Evolutionary conservation across 495 filamentous ascomycete genomes (phyloP), one percentile per base, ranked within the genome.

Genomic region (Penicillium longicatenatum): DNA sequence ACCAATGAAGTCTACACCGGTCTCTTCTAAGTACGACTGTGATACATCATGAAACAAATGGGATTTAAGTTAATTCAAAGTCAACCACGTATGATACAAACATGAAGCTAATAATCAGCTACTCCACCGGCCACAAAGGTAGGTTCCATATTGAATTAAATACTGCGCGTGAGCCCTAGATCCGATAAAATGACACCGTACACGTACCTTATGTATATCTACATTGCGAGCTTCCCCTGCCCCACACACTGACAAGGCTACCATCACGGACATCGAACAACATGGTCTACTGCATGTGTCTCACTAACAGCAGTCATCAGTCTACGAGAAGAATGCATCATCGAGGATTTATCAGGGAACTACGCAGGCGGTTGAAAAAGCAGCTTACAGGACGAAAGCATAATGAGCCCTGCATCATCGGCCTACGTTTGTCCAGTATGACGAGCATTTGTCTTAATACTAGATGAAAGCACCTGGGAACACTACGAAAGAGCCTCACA

Each of bases 61-160:
- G 44, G 44, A 29, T 12, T 12, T 29, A 17, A n/a, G 22, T 47
- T n/a, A 26, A 16, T 47, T 47, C 44, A 12, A 47, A 47, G 44
- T 47, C 22, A 29, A 47, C 0, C 44, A 47, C 44, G 44, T 47
- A 47, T 47, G 22, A 47, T 47, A 47, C 44, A 29, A 47, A 47
- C 14, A 47, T 47, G 22, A 24, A 29, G 10, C 44, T 47, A 47
- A 47, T 47, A 20, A 3, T 47, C 22, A 29, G 44, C 22, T 29
- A 47, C 44, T 29, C 44, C 21, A 29, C 14, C 14, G 22, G 44
- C 44, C 22, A 47, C 22, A 47, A 47, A 26, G 0, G 9, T 30
- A 29, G 22, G 44, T 29, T 24, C 22, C 44, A 6, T 29, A 47
- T 47, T 3, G n/a, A n/a, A 39, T n/a, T 39, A 11, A 39, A 16